Conservation (phyloP, 2,329 filamentous ascomycete genomes). For the Cordyceps cateniannulata region DNA sequence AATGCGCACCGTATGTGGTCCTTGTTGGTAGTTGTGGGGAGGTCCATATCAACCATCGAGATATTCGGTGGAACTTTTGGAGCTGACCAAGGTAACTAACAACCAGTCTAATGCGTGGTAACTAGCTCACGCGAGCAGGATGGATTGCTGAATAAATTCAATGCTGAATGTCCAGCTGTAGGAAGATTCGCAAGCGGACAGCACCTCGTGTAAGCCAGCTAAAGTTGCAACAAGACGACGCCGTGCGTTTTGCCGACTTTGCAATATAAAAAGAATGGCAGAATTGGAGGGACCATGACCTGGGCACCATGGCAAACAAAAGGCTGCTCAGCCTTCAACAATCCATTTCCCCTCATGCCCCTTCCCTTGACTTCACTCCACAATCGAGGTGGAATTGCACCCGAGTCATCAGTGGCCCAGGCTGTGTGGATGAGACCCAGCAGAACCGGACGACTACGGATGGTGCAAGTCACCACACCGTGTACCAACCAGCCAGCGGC, state of each 20-base stretch:
- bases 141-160: neutral
- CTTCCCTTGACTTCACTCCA: slow-evolving; percentile 7
- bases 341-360: neutral
- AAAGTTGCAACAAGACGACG: too few species aligned
- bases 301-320: slow-evolving; percentile 3
- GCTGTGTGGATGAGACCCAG: slow-evolving; percentile 5
- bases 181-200: neutral
- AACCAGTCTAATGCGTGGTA: neutral
- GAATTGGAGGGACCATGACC: neutral
- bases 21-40: neutral
- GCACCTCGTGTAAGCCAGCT: neutral
- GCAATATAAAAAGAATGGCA: neutral
- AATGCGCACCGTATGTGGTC: slow-evolving; percentile 8
- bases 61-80: neutral
- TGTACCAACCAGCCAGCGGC: neutral
- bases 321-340: slow-evolving; percentile 8
- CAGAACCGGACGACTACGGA: neutral
- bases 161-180: neutral
- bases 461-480: neutral
- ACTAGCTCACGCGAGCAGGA: neutral
- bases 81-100: neutral
- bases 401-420: slow-evolving; percentile 11
- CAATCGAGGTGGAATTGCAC: slow-evolving; percentile 8
- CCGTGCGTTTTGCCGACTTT: neutral
- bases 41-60: slow-evolving; percentile 1